Conservation (phyloP, 2,329 filamentous ascomycete genomes). For the Cadophora gregata region DNA sequence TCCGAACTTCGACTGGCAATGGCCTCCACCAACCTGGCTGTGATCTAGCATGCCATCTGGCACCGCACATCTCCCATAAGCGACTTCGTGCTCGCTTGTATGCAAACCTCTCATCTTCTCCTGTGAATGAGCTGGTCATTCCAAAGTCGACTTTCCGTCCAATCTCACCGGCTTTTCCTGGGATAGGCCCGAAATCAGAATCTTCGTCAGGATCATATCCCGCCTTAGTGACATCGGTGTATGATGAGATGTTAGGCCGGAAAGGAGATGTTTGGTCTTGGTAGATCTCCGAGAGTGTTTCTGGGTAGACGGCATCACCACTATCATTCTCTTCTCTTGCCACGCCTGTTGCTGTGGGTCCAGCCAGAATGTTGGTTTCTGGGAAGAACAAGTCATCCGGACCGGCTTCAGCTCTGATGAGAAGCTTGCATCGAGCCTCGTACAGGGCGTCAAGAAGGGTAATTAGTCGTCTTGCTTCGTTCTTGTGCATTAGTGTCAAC, state of each 20-base stretch:
- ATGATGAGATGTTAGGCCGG: constrained; percentile 76
- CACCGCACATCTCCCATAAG: constrained; percentile 83
- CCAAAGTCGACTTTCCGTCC: constrained; percentile 62
- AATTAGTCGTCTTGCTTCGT: constrained; percentile 81
- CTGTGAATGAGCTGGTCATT: constrained; percentile 72
- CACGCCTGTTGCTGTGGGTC: constrained; percentile 41
- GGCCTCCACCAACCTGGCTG: constrained; percentile 72
- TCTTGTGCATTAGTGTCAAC: constrained; percentile 72
- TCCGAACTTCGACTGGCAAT: constrained; percentile 64
- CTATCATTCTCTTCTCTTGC: constrained; percentile 45
- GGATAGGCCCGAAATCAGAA: constrained; percentile 55
- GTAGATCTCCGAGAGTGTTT: constrained; percentile 75
- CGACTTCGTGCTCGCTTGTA: constrained; percentile 78
- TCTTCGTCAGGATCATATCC: constrained; percentile 63
- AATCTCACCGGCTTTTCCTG: constrained; percentile 48
- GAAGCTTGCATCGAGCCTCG: constrained; percentile 78
- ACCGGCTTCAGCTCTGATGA: constrained; percentile 69
- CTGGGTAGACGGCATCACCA: constrained; percentile 64
- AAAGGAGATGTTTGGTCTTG: constrained; percentile 80
- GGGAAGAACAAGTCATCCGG: constrained; percentile 83
- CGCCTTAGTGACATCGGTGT: constrained; percentile 54
- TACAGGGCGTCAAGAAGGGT: constrained; percentile 82
- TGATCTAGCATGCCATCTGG: constrained; percentile 70
- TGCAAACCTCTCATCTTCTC: constrained; percentile 82
- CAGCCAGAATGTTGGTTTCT: constrained; percentile 47